Evolutionary conservation across 2,329 filamentous ascomycete genomes (phyloP), one percentile per base, ranked within the genome.

Genomic region (Diaporthe longicolla): DNA sequence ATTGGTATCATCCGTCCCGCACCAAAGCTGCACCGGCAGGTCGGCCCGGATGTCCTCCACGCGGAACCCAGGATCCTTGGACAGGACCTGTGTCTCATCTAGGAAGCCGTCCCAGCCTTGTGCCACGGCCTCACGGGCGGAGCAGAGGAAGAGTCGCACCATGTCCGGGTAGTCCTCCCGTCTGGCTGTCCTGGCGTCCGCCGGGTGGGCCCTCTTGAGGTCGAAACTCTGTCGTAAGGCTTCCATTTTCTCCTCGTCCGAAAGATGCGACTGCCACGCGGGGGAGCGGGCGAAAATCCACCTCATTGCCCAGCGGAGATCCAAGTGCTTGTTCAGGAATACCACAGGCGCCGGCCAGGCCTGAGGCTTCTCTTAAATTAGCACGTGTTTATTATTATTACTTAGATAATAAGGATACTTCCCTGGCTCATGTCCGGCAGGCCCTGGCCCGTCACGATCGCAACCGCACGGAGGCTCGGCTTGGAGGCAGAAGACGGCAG

Each of bases 401-500:
- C n/a, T n/a, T n/a, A n/a, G n/a, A n/a, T n/a, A n/a, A n/a, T n/a
- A n/a, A n/a, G n/a, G n/a, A n/a, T n/a, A n/a, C n/a, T n/a, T n/a
- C n/a, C n/a, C n/a, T 71, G 68, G 54, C 40, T 59, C 68, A 71
- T 71, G 21, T 71, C 68, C 43, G 68, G 52, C 13, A 71, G 32
- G 35, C 68, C 68, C n/a, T 24, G 40, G 6, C 68, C 68, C 13
- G 68, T 71, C 68, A 71, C 37, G 11, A 71, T 57, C 13, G 68
- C 68, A 19, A 71, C 54, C 21, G 68, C 68, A n/a, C 40, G 52
- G 21, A 71, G 68, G 6, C 17, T 35, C 13, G 68, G 68, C 54
- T 71, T 71, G 6, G 68, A 59, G 40, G 68, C 15, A 29, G 68
- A 59, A 4, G 68, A 71, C 19, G 82, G 79, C 11, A 84, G 76